A percentile compares a stretch with the other conserved stretches of the same genome.
Evolutionary conservation across 139 green algal species (phyloP).

Genomic region (Tetradesmus lagerheimii): DNA sequence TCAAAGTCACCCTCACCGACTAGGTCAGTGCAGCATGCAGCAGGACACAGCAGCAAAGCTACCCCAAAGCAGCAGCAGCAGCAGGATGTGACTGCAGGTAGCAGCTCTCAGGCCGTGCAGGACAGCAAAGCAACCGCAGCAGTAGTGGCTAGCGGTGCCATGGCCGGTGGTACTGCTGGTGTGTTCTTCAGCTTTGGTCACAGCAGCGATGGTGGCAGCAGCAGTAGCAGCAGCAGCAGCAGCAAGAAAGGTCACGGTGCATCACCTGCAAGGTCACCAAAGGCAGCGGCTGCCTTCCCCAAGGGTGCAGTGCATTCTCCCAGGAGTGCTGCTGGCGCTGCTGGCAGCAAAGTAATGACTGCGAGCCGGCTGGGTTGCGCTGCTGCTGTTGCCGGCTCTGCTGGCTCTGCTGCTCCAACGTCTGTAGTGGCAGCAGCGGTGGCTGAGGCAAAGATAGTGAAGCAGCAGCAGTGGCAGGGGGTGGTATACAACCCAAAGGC

Average conservation of each 20-base stretch:
- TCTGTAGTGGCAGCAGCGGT: constrained; percentile 4
- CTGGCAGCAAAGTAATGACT: neutral
- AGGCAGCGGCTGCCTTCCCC: neutral
- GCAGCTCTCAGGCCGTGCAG: too few species aligned
- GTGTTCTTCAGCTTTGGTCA: neutral
- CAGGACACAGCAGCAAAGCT: neutral
- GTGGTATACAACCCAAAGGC: neutral
- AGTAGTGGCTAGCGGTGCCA: neutral
- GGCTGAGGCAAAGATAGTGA: neutral
- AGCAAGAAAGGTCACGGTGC: neutral
- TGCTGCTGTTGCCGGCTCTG: neutral
- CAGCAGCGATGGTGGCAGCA: neutral
- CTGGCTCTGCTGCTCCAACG: neutral
- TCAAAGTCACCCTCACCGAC: neutral
- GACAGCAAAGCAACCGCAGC: neutral
- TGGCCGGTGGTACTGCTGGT: neutral
- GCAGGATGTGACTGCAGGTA: neutral
- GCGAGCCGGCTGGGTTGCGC: neutral
- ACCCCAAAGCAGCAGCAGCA: neutral
- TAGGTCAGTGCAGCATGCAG: neutral
- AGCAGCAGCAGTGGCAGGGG: neutral
- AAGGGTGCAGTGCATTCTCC: neutral
- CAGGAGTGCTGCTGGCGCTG: neutral
- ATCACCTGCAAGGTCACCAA: neutral
- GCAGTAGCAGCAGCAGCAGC: neutral